These are phyloP conservation scores for Claviceps pazoutovae DNA, from an alignment of 2,329 filamentous ascomycete species.

Conservation along the genomic window DNA sequence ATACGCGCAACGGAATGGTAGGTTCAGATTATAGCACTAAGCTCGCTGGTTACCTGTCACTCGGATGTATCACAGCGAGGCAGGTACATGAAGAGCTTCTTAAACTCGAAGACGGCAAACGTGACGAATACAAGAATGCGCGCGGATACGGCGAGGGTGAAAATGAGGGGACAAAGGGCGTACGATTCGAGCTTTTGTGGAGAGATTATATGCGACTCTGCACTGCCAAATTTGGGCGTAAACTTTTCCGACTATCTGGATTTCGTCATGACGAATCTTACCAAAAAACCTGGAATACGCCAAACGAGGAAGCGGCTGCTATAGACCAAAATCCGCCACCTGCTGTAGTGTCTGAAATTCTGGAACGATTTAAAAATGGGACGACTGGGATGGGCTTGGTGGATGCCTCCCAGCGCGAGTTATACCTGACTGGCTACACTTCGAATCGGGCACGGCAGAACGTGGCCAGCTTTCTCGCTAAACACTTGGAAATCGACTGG, in stretches of 20 bases:
- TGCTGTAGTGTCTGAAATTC: conserved; percentile 29
- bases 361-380: conserved; percentile 50
- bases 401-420: conserved; percentile 62
- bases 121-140: conserved; percentile 23
- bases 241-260: conserved; percentile 51
- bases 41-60: conserved; percentile 56
- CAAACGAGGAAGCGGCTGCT: conserved; percentile 16
- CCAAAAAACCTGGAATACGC: conserved; percentile 35
- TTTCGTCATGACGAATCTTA: conserved; percentile 37
- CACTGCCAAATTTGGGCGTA: conserved; percentile 51
- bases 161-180: conserved; percentile 53
- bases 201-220: conserved; percentile 71
- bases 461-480: conserved; percentile 59
- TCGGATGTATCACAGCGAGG: conserved; percentile 59
- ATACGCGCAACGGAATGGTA: conserved; percentile 56
- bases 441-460: conserved; percentile 66
- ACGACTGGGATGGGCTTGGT: conserved; percentile 64
- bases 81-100: conserved; percentile 56
- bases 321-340: conserved; percentile 25
- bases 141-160: conserved; percentile 55
- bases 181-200: conserved; percentile 65
- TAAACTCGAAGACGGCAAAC: conserved; percentile 52
- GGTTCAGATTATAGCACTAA: conserved; percentile 63
- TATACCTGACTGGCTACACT: conserved; percentile 64
- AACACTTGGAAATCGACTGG: conserved; percentile 67